Evolutionary conservation across 352 stramenopile genomes (phyloP), one percentile per base, ranked within the genome.

Genomic region (Thalassiosira livingstoniorum): DNA sequence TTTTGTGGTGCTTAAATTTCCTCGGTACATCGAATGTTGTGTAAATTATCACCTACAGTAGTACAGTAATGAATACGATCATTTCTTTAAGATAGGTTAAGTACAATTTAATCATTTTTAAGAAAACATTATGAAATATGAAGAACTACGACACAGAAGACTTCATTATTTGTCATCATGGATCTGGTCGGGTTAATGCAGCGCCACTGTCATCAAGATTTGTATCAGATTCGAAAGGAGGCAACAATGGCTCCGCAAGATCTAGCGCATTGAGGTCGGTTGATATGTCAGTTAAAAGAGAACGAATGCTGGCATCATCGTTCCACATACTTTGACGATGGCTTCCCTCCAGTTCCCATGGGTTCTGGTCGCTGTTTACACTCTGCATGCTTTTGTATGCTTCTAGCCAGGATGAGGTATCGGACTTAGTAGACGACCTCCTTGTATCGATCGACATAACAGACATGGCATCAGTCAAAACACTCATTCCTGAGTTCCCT

Each of bases 381-480:
- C 67, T 80, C 61, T 87, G 80, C 66, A 87, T 82, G 60, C 80
- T 82, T 29, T 75, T 75, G 7, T 74, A 77, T 51, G 78, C 78
- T 42, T 87, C 80, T 21, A 87, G 64, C 80, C 80, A 87, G 4
- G 67, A 72, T 53, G 64, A 65, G n/a, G 58, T 67, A 35, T 78
- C 58, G 45, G 55, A 82, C 15, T 51, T 69, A 62, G 57, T 64
- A 7, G 21, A 47, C 31, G 51, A 62, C 54, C 66, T 82, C 18
- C 65, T 64, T 54, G 75, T 77, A 58, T 82, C 75, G n/a, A 87
- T 73, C 53, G 80, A 87, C 80, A 87, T 87, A 51, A 87, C 70
- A 5, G 80, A 87, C 80, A 87, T 80, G 34, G 60, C 75, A 63
- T 87, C 80, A 23, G 80, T 77, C 13, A 87, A 69, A 25, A 58